These are phyloP conservation scores for Alternaria arborescens DNA, from an alignment of 2,329 filamentous ascomycete genomes.

Conservation along the genomic window DNA sequence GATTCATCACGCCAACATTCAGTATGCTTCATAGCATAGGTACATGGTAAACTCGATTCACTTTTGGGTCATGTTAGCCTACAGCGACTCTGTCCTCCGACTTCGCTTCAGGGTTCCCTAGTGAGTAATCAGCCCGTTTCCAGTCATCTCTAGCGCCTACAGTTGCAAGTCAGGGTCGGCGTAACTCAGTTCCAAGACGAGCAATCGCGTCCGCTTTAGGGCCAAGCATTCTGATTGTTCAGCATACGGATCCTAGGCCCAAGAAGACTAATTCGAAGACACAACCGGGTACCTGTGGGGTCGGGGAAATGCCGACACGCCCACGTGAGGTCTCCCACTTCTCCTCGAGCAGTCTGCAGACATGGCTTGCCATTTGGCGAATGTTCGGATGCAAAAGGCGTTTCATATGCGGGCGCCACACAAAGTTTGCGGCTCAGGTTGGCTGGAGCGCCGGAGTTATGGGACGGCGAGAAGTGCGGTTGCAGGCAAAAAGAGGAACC, in stretches of 20 bases:
- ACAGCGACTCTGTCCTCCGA: background rate
- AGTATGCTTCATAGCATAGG: background rate
- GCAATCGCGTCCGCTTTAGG: slow-evolving; percentile 1
- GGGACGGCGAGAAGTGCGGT: slow-evolving; percentile 9
- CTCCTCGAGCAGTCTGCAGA: slow-evolving; percentile 2
- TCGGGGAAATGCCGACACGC: slow-evolving; percentile 25
- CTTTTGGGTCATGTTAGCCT: background rate
- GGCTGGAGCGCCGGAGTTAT: slow-evolving; percentile 8
- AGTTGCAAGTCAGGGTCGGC: slow-evolving; percentile 3
- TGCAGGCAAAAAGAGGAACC: slow-evolving; percentile 2
- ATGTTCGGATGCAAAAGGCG: slow-evolving; percentile 22
- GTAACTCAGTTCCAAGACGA: background rate
- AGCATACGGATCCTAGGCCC: slow-evolving; percentile 22
- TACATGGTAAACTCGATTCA: background rate
- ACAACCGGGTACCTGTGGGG: slow-evolving; percentile 12
- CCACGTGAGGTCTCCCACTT: slow-evolving; percentile 26
- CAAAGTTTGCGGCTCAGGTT: slow-evolving; percentile 18
- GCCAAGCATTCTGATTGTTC: slow-evolving; percentile 23
- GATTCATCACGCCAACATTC: background rate
- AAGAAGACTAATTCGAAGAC: slow-evolving; percentile 16
- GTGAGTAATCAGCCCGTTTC: slow-evolving; percentile 1
- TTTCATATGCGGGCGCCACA: slow-evolving; percentile 19
- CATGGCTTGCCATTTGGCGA: slow-evolving; percentile 15
- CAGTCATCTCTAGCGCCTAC: slow-evolving; percentile 1
- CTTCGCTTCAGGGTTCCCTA: background rate